A percentile compares a stretch with the other conserved stretches of the same genome.
Conservation (phyloP, 2,329 filamentous ascomycete species). For the Aphanocladium album region DNA sequence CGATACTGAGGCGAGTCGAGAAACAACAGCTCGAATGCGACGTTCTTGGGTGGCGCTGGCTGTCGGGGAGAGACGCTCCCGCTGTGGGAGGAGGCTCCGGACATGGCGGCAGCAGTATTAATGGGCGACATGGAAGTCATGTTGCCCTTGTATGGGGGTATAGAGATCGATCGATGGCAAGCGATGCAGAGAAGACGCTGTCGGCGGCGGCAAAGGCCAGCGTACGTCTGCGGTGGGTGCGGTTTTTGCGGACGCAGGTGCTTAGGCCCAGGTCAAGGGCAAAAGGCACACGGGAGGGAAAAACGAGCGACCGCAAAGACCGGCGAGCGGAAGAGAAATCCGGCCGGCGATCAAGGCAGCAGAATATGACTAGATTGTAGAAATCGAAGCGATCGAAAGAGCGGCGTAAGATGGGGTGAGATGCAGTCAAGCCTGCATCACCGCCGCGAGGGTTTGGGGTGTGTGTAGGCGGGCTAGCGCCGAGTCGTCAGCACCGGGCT, state of each 20-base stretch:
- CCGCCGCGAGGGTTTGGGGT: background rate
- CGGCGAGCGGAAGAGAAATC: background rate
- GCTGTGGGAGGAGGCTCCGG: constrained; percentile 34
- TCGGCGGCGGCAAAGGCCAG: constrained; percentile 10
- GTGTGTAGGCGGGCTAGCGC: constrained; percentile 18
- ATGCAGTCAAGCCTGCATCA: constrained; percentile 12
- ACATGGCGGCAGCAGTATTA: constrained; percentile 28
- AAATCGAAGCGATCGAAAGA: constrained; percentile 7
- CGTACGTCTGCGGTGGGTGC: constrained; percentile 16
- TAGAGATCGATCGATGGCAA: constrained; percentile 23
- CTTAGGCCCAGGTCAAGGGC: constrained; percentile 3
- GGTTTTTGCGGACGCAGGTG: constrained; percentile 27
- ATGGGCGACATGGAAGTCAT: constrained; percentile 47
- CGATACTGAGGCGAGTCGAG: constrained; percentile 62
- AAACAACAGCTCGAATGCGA: constrained; percentile 73
- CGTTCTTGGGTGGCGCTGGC: constrained; percentile 58
- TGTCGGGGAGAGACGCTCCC: constrained; percentile 45
- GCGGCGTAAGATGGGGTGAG: constrained; percentile 1
- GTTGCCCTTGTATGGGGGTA: constrained; percentile 20
- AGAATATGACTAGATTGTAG: background rate
- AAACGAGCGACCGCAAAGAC: background rate
- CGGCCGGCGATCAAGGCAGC: background rate
- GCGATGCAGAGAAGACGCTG: constrained; percentile 1
- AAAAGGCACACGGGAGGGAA: background rate
- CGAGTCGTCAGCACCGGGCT: constrained; percentile 23